These are phyloP conservation scores for Penicillium brasilianum DNA, from an alignment of 2,329 filamentous ascomycete genomes.

Conservation along the genomic window DNA sequence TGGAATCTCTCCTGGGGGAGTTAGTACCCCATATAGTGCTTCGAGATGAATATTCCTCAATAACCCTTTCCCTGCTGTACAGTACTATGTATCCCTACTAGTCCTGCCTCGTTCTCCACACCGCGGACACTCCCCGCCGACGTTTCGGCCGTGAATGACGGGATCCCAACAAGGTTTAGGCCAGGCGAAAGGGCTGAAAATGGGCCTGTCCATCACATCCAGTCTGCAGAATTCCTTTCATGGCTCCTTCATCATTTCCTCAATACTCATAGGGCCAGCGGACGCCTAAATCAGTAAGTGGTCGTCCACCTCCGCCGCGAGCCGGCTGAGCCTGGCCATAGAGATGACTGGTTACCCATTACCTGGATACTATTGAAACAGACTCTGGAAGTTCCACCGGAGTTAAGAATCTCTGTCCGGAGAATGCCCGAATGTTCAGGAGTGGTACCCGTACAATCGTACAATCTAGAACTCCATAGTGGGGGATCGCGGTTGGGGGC, in stretches of 20 bases:
- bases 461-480: not conserved
- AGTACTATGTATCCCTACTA: not conserved
- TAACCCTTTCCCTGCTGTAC: not conserved
- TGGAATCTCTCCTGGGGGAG: not conserved
- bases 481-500: not conserved
- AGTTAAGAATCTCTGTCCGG: not conserved
- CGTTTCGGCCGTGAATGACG: conserved; percentile 16
- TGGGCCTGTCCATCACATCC: conserved; percentile 1
- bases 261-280: not conserved
- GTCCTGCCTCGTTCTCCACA: not conserved
- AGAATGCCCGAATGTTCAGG: not conserved
- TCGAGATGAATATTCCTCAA: no score
- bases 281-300: not conserved
- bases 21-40: no score
- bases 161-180: not conserved
- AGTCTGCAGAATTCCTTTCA: not conserved
- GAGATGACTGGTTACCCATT: not conserved
- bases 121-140: conserved; percentile 3
- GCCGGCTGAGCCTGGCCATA: not conserved
- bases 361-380: not conserved
- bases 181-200: conserved; percentile 1
- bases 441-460: not conserved
- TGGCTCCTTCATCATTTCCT: not conserved
- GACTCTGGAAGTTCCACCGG: not conserved
- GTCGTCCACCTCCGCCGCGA: not conserved